Evolutionary conservation across 805 yeast genomes (phyloP), one percentile per base, ranked within the genome.

Genomic region (Novakomyces olei): DNA sequence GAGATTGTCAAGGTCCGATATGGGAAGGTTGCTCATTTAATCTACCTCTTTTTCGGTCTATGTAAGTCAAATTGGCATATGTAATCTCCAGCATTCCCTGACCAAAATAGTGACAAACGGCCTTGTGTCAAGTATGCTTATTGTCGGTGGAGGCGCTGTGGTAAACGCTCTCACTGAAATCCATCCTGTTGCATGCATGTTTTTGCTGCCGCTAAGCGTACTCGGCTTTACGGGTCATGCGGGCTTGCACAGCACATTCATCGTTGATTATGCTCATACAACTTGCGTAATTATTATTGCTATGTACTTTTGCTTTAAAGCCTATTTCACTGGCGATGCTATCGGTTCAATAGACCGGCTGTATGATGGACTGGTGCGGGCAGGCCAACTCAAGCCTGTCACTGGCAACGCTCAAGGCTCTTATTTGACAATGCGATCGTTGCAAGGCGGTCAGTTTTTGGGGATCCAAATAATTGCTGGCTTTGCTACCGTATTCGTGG

Each of bases 401-500:
- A 29, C 43, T 17, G 60, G 60, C 10, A 54, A 55, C 27, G 51
- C 45, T 36, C 32, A 45, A 27, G 59, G 59, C 3, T 50, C 57
- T 12, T 45, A 45, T 26, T 36, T 55, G n/a, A 55, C 60, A 9
- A 53, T 55, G n/a, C 50, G 48, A 29, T 51, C 57, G 20, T 45
- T 50, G 34, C 54, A 54, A 6, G 54, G 54, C 19, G 42, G 52
- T 17, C 42, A 48, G 32, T 54, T 55, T 38, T 58, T 58, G 1
- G 43, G 56, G 27, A 52, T 52, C 29, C 49, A 50, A 26, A 44
- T 54, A 4, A 37, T 46, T 20, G 60, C 61, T 30, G 55, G 54
- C 36, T 48, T 54, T 31, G 60, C 58, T 5, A 41, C 54, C 16
- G 50, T 58, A 2, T 50, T 57, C 14, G 48, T 53, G 49, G 62